Conservation (phyloP, 768 basidiomycete species). For the Tricholoma sp. region DNA sequence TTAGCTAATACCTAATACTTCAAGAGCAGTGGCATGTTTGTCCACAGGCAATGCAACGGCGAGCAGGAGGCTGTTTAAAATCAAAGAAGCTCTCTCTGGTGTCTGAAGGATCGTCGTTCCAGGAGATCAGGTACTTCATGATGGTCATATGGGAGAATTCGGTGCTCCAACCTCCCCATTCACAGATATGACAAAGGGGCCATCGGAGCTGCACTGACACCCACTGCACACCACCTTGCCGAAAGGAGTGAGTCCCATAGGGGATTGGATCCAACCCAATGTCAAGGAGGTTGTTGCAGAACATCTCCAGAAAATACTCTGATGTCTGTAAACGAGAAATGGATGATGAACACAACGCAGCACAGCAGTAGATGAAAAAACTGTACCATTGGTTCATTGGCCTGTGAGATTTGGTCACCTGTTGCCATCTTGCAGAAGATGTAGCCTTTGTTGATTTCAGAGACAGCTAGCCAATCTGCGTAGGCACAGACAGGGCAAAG, state of each 20-base stretch:
- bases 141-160: slow-evolving; percentile 35
- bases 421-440: background rate
- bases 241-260: slow-evolving; percentile 38
- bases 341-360: too few species aligned
- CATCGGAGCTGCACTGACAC: slow-evolving; percentile 26
- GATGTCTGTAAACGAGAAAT: slow-evolving; percentile 19
- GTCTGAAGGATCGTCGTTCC: slow-evolving; percentile 30
- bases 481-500: background rate
- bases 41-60: too few species aligned
- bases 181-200: slow-evolving; percentile 32
- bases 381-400: background rate
- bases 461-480: background rate
- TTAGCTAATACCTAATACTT: too few species aligned
- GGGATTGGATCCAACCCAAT: slow-evolving; percentile 28
- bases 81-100: slow-evolving; percentile 25
- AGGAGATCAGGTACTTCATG: slow-evolving; percentile 36
- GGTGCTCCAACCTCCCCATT: slow-evolving; percentile 42
- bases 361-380: background rate
- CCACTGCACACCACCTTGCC: slow-evolving; percentile 36
- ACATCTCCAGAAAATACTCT: slow-evolving; percentile 32
- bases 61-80: too few species aligned
- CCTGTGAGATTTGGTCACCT: background rate
- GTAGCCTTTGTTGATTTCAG: background rate
- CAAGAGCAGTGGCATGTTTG: too few species aligned
- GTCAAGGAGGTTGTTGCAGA: slow-evolving; percentile 36